Evolutionary conservation across 1,284 basidiomycete genomes (phyloP).

Genomic region (Pseudozyma sp.): DNA sequence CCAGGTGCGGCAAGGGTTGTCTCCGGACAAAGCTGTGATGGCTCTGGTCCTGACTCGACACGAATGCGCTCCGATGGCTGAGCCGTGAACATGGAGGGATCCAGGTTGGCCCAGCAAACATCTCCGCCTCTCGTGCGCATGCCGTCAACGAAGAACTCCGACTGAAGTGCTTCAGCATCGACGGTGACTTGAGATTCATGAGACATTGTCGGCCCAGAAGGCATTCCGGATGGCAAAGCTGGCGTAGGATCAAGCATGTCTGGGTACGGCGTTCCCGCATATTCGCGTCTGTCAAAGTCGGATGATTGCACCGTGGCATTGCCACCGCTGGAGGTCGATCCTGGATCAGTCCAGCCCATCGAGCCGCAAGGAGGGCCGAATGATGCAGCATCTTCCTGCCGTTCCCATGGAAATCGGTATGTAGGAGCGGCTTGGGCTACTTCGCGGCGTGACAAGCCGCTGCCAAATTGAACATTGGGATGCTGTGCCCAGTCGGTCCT

Average conservation of each 20-base stretch:
- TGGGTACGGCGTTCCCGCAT: neutral
- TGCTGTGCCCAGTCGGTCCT: constrained; percentile 7
- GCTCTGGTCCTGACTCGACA: constrained; percentile 17
- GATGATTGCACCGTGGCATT: neutral
- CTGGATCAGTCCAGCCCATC: neutral
- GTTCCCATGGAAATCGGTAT: constrained; percentile 20
- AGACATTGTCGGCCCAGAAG: neutral
- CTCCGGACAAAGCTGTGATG: neutral
- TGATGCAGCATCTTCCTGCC: constrained; percentile 3
- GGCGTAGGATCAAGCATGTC: constrained; percentile 1
- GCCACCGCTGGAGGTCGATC: neutral
- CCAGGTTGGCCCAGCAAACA: constrained; percentile 13
- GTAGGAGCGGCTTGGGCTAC: neutral
- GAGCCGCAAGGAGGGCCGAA: constrained; percentile 1
- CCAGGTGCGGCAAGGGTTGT: neutral
- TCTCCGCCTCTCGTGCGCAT: constrained; percentile 9
- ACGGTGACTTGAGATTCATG: neutral
- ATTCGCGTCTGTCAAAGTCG: constrained; percentile 8
- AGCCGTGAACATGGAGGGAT: constrained; percentile 19
- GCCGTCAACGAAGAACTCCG: constrained; percentile 29
- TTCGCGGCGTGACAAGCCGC: neutral
- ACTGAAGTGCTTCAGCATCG: constrained; percentile 20
- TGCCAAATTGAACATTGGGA: neutral
- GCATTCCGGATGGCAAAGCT: constrained; percentile 1
- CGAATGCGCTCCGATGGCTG: constrained; percentile 27